These are phyloP conservation scores for Penicilliopsis zonata DNA, from an alignment of 495 filamentous ascomycete species.

Conservation along the genomic window DNA sequence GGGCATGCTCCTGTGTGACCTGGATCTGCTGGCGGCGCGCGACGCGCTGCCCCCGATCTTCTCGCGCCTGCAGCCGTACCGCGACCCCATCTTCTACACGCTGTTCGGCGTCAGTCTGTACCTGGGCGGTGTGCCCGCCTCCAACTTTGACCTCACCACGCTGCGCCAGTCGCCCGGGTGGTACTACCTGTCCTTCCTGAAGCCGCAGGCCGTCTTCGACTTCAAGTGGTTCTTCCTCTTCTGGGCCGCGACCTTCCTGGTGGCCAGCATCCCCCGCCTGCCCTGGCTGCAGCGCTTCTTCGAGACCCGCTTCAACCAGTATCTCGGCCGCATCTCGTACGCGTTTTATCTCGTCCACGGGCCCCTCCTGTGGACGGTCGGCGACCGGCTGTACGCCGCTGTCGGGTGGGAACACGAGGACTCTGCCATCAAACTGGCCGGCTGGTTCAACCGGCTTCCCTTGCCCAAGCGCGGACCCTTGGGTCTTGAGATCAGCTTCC, in stretches of 20 bases:
- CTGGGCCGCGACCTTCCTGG: slow-evolving; percentile 28
- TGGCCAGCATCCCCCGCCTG: slow-evolving; percentile 17
- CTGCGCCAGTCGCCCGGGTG: slow-evolving; percentile 13
- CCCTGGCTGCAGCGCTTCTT: slow-evolving; percentile 21
- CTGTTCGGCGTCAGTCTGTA: slow-evolving; percentile 27
- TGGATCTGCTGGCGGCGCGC: slow-evolving; percentile 21
- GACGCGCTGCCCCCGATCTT: slow-evolving; percentile 17
- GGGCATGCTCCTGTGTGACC: slow-evolving; percentile 32
- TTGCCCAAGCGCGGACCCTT: slow-evolving; percentile 37
- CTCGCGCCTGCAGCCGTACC: slow-evolving; percentile 19
- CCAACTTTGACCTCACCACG: slow-evolving; percentile 5
- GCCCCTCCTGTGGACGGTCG: slow-evolving; percentile 29
- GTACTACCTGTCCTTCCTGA: slow-evolving; percentile 12
- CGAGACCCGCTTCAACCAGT: slow-evolving; percentile 30
- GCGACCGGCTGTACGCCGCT: slow-evolving; percentile 37
- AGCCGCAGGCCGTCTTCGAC: slow-evolving; percentile 17
- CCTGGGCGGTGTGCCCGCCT: slow-evolving; percentile 13
- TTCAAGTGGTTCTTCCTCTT: slow-evolving; percentile 16
- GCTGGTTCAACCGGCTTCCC: slow-evolving; percentile 33
- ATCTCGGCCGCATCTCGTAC: slow-evolving; percentile 41
- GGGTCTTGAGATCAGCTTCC: slow-evolving; percentile 41
- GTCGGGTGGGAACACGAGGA: slow-evolving; percentile 31
- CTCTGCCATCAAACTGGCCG: slow-evolving; percentile 20
- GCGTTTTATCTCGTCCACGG: slow-evolving; percentile 44
- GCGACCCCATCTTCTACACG: slow-evolving; percentile 29